Evolutionary conservation across 2,329 filamentous ascomycete species (phyloP).

Genomic region (Trichoderma pleuroti): DNA sequence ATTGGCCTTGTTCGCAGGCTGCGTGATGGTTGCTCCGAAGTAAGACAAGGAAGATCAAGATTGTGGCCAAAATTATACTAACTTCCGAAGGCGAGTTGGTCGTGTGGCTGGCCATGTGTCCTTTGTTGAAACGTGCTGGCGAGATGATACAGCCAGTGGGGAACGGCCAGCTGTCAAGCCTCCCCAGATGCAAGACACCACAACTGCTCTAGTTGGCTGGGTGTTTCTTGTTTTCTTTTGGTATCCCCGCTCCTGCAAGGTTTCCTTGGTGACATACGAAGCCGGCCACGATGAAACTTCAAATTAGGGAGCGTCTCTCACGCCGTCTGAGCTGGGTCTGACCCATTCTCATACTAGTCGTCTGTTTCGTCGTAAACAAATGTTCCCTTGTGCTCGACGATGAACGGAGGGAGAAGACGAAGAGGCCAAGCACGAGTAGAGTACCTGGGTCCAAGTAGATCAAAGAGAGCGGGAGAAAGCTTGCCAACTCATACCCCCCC

Average conservation of each 20-base stretch:
- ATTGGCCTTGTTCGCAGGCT: slow-evolving; percentile 7
- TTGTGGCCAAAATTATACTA: slow-evolving; percentile 22
- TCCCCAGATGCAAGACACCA: slow-evolving; percentile 22
- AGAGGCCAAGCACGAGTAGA: neutral
- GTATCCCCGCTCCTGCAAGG: slow-evolving; percentile 16
- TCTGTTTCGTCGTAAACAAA: neutral
- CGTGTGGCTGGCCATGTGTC: slow-evolving; percentile 37
- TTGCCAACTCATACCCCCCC: slow-evolving; percentile 16
- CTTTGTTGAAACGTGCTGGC: slow-evolving; percentile 36
- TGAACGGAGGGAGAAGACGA: neutral
- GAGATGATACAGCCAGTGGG: slow-evolving; percentile 31
- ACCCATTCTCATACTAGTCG: slow-evolving; percentile 4
- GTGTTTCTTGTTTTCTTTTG: neutral
- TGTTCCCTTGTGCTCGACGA: neutral
- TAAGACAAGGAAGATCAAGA: slow-evolving; percentile 22
- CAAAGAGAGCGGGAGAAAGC: slow-evolving; percentile 1
- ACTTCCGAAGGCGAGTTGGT: slow-evolving; percentile 19
- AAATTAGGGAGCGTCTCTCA: slow-evolving; percentile 1
- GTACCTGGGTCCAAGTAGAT: neutral
- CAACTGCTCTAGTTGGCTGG: slow-evolving; percentile 20
- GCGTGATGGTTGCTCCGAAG: slow-evolving; percentile 14
- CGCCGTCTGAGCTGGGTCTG: neutral
- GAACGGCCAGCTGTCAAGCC: slow-evolving; percentile 32
- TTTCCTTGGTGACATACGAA: slow-evolving; percentile 14
- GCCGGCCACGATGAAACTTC: slow-evolving; percentile 8